A percentile compares a stretch with the other conserved stretches of the same genome.
Conservation (phyloP, 1,284 basidiomycete genomes). For the Tetrapyrgos nigripes region DNA sequence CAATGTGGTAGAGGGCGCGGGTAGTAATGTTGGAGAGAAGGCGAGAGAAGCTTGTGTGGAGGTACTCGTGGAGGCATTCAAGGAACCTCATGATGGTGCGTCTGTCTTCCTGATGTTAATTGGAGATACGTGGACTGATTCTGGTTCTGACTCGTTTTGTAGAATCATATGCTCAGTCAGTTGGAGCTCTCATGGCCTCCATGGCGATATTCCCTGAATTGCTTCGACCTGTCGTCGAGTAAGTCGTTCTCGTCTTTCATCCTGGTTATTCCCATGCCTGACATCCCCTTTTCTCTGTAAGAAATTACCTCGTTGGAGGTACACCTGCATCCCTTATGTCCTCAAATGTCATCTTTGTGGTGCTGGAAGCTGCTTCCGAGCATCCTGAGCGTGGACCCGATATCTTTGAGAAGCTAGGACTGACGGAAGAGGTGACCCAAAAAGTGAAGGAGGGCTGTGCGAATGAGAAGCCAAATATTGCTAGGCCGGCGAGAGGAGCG, state of each 20-base stretch:
- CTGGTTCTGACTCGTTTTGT: background rate
- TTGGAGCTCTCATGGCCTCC: constrained; percentile 73
- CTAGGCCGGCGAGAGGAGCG: constrained; percentile 86
- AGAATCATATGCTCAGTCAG: constrained; percentile 80
- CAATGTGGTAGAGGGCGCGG: constrained; percentile 77
- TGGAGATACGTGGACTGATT: constrained; percentile 10
- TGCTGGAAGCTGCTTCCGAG: constrained; percentile 59
- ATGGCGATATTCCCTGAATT: constrained; percentile 71
- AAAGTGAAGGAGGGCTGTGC: constrained; percentile 77
- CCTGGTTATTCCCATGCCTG: constrained; percentile 14
- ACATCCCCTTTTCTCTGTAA: constrained; percentile 18
- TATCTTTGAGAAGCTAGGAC: constrained; percentile 70
- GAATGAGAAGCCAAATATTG: constrained; percentile 77
- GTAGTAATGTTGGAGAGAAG: constrained; percentile 79
- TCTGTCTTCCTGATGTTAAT: constrained; percentile 1
- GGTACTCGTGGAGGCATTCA: constrained; percentile 82
- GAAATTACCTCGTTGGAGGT: constrained; percentile 63
- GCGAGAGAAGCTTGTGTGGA: constrained; percentile 78
- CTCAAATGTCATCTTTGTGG: constrained; percentile 70
- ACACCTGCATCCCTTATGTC: constrained; percentile 69
- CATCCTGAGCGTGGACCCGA: constrained; percentile 38
- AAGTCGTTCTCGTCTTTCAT: constrained; percentile 31
- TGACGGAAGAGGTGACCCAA: constrained; percentile 71
- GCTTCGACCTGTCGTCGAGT: constrained; percentile 76
- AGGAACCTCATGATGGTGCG: constrained; percentile 73